Percentiles rank a stretch among this genome's conserved stretches.
These are phyloP conservation scores for Raphidocelis subcapitata DNA, from an alignment of 139 green algal genomes.

Conservation along the genomic window DNA sequence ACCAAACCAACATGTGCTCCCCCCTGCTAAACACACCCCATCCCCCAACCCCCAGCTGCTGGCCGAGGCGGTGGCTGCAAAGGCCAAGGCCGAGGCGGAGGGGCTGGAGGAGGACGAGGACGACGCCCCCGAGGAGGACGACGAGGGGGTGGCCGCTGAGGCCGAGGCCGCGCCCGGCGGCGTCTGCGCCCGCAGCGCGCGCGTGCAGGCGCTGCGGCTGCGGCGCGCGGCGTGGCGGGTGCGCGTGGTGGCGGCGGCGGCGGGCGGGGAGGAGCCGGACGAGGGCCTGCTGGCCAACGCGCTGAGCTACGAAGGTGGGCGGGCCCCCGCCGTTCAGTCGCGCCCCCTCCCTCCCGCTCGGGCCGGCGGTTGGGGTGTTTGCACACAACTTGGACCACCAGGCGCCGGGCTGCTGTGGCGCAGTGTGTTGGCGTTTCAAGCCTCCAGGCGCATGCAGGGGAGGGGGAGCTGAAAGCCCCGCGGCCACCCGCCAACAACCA, in stretches of 20 bases:
- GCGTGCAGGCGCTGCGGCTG: constrained; percentile 13
- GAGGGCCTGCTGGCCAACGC: constrained; percentile 52
- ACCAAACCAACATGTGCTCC: too few species aligned
- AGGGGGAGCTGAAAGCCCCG: too few species aligned
- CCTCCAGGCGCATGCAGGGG: too few species aligned
- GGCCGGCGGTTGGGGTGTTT: too few species aligned
- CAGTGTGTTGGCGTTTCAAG: too few species aligned
- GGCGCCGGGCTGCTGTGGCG: too few species aligned
- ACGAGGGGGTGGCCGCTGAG: constrained; percentile 35
- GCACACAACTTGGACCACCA: too few species aligned
- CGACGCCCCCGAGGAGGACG: constrained; percentile 32
- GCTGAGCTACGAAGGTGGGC: constrained; percentile 53
- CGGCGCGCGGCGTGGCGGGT: constrained; percentile 43
- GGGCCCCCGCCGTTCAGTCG: too few species aligned
- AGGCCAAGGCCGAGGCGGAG: constrained; percentile 25
- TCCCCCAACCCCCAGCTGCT: constrained; percentile 7
- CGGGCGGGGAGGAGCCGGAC: constrained; percentile 45
- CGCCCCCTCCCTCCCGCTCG: too few species aligned
- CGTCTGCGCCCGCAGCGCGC: neutral
- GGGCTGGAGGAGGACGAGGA: constrained; percentile 28
- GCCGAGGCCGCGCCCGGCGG: neutral
- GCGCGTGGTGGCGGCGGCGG: constrained; percentile 38
- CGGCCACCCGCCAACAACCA: too few species aligned
- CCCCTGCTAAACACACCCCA: too few species aligned
- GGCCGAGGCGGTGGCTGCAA: constrained; percentile 2